A percentile compares a stretch with the other conserved stretches of the same genome.
phyloP scores from a whole-genome alignment of 2,329 filamentous ascomycete genomes.

The Anthostomella pinea region DNA sequence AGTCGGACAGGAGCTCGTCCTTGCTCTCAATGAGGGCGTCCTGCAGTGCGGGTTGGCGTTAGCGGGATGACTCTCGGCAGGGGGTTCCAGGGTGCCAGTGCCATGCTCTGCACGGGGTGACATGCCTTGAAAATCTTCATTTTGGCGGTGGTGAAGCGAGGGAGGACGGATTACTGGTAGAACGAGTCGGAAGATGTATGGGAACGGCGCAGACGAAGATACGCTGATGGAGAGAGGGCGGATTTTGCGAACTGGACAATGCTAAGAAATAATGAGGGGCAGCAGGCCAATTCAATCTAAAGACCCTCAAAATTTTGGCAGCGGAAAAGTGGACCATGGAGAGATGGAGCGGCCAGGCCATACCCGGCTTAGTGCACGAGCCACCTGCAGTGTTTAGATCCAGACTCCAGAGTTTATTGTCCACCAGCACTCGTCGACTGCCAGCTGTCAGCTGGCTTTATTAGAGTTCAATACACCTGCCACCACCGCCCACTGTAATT shows the following conservation, averaged over 20 bases:
- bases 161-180: conserved; percentile 10
- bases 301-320: conserved; percentile 30
- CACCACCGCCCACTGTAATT: too few relatives aligned
- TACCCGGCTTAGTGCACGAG: background rate
- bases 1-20: conserved; percentile 97
- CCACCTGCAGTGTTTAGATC: conserved; percentile 19
- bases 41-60: conserved; percentile 45
- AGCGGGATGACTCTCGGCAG: too few relatives aligned
- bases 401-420: too few relatives aligned
- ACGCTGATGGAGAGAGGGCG: conserved; percentile 28
- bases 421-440: too few relatives aligned
- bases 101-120: conserved; percentile 1
- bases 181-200: conserved; percentile 24
- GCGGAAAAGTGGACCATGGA: conserved; percentile 20
- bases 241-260: conserved; percentile 20
- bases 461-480: too few relatives aligned
- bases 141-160: conserved; percentile 40
- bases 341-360: background rate
- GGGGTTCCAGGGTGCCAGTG: too few relatives aligned
- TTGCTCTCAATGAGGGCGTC: conserved; percentile 70
- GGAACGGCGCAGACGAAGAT: conserved; percentile 29
- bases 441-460: too few relatives aligned
- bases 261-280: conserved; percentile 28
- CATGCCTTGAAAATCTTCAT: conserved; percentile 74
- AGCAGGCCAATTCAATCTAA: conserved; percentile 25